Evolutionary conservation across 768 basidiomycete genomes (phyloP).

Genomic region (Daedalea quercina): DNA sequence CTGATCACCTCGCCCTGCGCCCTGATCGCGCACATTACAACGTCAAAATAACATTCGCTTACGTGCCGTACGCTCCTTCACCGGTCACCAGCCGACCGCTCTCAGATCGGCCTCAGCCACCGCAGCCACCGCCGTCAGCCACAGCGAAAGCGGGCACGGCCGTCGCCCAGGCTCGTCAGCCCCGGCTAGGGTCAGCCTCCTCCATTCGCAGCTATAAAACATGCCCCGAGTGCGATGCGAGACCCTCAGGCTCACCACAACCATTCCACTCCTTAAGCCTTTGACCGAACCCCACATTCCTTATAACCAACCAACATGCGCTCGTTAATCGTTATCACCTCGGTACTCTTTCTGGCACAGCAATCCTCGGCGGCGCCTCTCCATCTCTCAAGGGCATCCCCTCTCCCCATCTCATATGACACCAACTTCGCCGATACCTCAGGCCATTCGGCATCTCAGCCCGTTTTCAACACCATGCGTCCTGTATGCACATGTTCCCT

Average conservation of each 20-base stretch:
- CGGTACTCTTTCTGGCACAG: conserved; percentile 5
- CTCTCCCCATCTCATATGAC: not conserved
- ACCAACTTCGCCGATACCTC: not conserved
- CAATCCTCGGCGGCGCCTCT: conserved; percentile 5
- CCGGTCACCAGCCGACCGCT: too few relatives aligned
- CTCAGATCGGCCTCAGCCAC: not conserved
- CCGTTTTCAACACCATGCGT: not conserved
- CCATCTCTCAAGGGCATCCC: not conserved
- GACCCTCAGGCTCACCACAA: too few relatives aligned
- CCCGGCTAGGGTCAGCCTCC: not conserved
- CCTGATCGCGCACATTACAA: not conserved
- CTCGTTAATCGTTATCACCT: conserved; percentile 8
- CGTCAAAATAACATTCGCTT: not conserved
- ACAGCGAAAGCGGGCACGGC: not conserved
- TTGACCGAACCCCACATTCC: too few relatives aligned
- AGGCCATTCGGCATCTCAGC: not conserved
- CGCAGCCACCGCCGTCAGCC: not conserved
- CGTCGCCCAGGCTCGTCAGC: too few relatives aligned
- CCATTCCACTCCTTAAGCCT: not conserved
- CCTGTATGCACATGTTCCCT: not conserved
- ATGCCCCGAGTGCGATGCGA: too few relatives aligned
- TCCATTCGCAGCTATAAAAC: not conserved
- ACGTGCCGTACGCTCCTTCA: not conserved
- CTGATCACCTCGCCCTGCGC: not conserved
- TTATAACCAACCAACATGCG: conserved; percentile 3